Evolutionary conservation across 1,284 basidiomycete genomes (phyloP).

Genomic region (Ceratobasidium sp.): DNA sequence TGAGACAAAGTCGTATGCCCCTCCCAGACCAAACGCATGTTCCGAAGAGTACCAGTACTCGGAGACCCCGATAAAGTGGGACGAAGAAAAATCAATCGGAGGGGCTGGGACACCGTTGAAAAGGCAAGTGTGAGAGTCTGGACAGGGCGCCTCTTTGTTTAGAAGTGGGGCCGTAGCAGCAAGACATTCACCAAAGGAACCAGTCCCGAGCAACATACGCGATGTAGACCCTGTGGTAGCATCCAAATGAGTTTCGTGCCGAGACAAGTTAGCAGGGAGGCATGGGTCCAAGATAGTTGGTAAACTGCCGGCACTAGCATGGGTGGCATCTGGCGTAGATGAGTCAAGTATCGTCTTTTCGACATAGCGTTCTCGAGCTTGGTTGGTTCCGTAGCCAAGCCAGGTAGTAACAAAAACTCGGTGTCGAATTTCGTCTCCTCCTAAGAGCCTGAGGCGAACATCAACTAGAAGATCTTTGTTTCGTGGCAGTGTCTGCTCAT

Average conservation of each 20-base stretch:
- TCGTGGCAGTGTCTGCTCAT: conserved; percentile 54
- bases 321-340: conserved; percentile 56
- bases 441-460: conserved; percentile 84
- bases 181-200: conserved; percentile 90
- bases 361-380: conserved; percentile 92
- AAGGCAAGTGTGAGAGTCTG: conserved; percentile 83
- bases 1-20: conserved; percentile 94
- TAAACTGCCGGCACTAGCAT: conserved; percentile 55
- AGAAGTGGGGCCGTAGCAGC: conserved; percentile 80
- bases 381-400: conserved; percentile 98
- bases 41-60: conserved; percentile 99
- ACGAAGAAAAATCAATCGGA: conserved; percentile 88
- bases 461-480: conserved; percentile 75
- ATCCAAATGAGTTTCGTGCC: conserved; percentile 66
- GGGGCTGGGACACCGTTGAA: conserved; percentile 98
- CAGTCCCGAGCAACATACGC: conserved; percentile 85
- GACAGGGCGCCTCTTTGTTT: conserved; percentile 88
- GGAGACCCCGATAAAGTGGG: conserved; percentile 96
- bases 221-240: conserved; percentile 63
- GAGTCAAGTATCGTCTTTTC: conserved; percentile 72
- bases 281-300: conserved; percentile 84
- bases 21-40: conserved; percentile 94
- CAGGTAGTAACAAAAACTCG: conserved; percentile 98
- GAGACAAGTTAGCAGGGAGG: conserved; percentile 80
- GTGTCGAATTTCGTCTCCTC: conserved; percentile 89